Base-by-base conservation (phyloP, 2,329 filamentous ascomycete genomes). In the Xylariaceae sp. region DNA sequence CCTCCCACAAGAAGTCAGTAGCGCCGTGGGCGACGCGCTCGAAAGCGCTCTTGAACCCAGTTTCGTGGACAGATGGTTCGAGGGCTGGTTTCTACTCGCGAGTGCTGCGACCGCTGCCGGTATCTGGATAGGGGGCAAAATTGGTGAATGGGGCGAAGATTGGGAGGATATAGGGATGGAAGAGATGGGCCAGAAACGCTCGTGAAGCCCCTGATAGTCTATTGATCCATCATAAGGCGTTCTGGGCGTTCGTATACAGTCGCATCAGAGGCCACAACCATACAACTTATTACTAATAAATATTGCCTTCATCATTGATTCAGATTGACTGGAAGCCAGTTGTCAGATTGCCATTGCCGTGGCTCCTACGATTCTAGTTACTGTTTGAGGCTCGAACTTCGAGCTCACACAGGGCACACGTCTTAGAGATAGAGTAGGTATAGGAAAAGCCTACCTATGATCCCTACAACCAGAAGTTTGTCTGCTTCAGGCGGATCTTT, bases 41-140 rank as follows among this genome's bases (percentile, higher is more conserved):
- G 86, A 89, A 49, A 89, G 88, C 17, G 88, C 90, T 13, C 78
- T 95, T 7, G 87, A 90, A 68, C 84, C 84, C 5, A 78, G 79
- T 0, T 90, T 90, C 68, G 88, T 90, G 4, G 86, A 95, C 68
- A 80, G 83, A 35, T 96, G 91, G 91, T 96, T 96, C 67, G 91
- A 96, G 72, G 86, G 85, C 6, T 93, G 90, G 87, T 96, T 95
- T 72, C 73, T 96, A 58, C 71, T 86, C 2, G 87, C 88, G 4
- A 88, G 86, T 62, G 76, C 79, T 0, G 69, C 81, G 10, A 94
- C 90, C 1, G 85, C 81, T 1, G 69, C 82, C n/a, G 90, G 89
- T 0, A 85, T 95, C 18, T 89, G 88, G 80, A 71, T 92, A 3
- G 88, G 88, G 0, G 80, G 84, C 62, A 86, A 84, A 70, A 76